Percentiles rank a stretch among this genome's conserved stretches.
phyloP scores from a whole-genome alignment of 495 filamentous ascomycete genomes.

The Aspergillus nidulans region DNA sequence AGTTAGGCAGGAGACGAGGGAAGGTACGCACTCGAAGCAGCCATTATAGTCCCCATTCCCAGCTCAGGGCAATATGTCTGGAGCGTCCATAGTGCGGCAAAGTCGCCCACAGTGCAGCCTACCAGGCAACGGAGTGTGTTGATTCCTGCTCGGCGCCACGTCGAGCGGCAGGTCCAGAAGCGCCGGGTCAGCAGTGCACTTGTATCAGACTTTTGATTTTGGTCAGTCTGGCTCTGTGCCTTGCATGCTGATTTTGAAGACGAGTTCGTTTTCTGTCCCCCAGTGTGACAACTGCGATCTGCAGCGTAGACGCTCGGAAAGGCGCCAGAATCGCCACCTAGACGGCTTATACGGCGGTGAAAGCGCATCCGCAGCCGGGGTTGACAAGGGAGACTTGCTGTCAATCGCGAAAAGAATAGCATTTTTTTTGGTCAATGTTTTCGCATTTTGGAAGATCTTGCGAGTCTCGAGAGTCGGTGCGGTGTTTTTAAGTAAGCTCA shows the following conservation, averaged over 20 bases:
- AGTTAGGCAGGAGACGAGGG: not conserved
- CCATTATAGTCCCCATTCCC: conserved; percentile 38
- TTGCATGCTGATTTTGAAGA: not conserved
- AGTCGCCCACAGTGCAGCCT: conserved; percentile 43
- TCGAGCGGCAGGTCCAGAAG: conserved; percentile 33
- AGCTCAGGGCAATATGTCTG: conserved; percentile 36
- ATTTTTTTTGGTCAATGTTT: no score
- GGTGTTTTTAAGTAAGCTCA: no score
- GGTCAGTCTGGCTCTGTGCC: not conserved
- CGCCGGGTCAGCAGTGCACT: not conserved
- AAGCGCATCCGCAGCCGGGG: no score
- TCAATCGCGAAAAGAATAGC: no score
- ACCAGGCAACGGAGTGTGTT: conserved; percentile 43
- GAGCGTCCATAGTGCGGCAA: conserved; percentile 33
- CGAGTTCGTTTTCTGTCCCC: not conserved
- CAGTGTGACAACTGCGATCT: not conserved
- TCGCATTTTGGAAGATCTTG: no score
- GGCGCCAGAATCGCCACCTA: no score
- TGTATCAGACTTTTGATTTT: not conserved
- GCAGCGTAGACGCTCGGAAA: not conserved
- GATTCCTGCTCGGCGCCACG: conserved; percentile 37
- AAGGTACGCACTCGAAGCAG: conserved; percentile 10
- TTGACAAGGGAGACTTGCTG: no score
- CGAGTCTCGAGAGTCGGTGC: no score
- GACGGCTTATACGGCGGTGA: no score